Evolutionary conservation across 768 basidiomycete species (phyloP).

Genomic region (Boletus vermiculosoides): DNA sequence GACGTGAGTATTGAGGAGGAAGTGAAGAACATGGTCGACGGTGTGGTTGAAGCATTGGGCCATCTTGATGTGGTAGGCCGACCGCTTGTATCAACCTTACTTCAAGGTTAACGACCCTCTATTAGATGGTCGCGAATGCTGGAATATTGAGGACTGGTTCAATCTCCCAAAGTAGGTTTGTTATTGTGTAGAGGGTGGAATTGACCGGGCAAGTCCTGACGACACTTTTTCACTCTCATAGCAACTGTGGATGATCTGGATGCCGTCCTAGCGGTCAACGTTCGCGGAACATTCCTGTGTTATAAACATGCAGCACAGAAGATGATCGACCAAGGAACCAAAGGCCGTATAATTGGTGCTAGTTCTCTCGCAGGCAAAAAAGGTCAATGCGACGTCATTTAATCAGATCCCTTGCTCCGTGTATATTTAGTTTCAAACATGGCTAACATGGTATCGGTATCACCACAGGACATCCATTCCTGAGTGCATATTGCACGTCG

Average conservation of each 20-base stretch:
- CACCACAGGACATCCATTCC: constrained; percentile 28
- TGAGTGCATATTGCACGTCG: constrained; percentile 35
- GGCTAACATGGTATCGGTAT: background rate
- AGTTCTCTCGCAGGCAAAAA: constrained; percentile 38
- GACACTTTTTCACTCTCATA: constrained; percentile 5
- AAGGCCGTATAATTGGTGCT: constrained; percentile 43
- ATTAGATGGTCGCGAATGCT: constrained; percentile 21
- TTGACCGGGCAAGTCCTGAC: background rate
- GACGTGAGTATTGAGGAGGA: constrained; percentile 31
- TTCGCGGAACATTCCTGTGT: constrained; percentile 39
- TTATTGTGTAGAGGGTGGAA: background rate
- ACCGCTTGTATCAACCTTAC: background rate
- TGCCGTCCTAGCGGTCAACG: constrained; percentile 37
- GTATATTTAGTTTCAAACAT: background rate
- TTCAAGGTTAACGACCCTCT: constrained; percentile 4
- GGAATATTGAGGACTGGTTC: constrained; percentile 14
- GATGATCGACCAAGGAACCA: constrained; percentile 44
- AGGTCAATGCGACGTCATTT: constrained; percentile 12
- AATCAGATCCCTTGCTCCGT: background rate
- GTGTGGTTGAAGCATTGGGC: constrained; percentile 26
- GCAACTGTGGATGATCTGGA: constrained; percentile 36
- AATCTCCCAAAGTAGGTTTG: constrained; percentile 9
- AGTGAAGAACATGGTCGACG: constrained; percentile 32
- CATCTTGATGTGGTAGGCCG: constrained; percentile 35
- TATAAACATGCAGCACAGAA: constrained; percentile 44